Percentiles rank a stretch among this genome's conserved stretches.
Evolutionary conservation across 2,329 filamentous ascomycete species (phyloP).

Genomic region (Claviceps sp.): DNA sequence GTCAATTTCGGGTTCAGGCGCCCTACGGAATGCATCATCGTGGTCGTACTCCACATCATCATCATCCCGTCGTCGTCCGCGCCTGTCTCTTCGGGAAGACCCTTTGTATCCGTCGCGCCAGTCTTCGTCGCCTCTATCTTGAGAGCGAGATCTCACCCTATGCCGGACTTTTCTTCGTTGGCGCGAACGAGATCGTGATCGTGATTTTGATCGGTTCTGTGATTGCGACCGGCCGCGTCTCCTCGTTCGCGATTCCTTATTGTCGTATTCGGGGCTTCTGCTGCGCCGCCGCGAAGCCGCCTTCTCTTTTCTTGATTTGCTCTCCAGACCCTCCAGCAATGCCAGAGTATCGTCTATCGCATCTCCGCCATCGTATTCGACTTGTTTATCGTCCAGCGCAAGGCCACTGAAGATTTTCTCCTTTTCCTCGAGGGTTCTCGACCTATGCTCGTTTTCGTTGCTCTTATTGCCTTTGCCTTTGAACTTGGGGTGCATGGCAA

Average conservation of each 20-base stretch:
- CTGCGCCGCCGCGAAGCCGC: slow-evolving; percentile 39
- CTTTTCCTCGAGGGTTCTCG: slow-evolving; percentile 51
- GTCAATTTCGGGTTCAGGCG: slow-evolving; percentile 63
- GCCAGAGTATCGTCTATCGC: slow-evolving; percentile 89
- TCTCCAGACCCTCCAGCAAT: slow-evolving; percentile 73
- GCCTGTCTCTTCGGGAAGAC: slow-evolving; percentile 17
- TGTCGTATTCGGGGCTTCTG: slow-evolving; percentile 41
- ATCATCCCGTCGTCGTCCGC: slow-evolving; percentile 26
- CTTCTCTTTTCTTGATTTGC: slow-evolving; percentile 42
- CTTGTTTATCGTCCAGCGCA: slow-evolving; percentile 66
- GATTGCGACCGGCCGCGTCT: slow-evolving; percentile 24
- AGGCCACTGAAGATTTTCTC: slow-evolving; percentile 83
- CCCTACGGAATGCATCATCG: slow-evolving; percentile 47
- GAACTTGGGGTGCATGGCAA: slow-evolving; percentile 83
- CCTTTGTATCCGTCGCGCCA: slow-evolving; percentile 23
- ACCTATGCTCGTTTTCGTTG: slow-evolving; percentile 27
- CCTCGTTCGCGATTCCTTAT: slow-evolving; percentile 27
- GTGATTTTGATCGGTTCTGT: slow-evolving; percentile 24
- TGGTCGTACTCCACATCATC: slow-evolving; percentile 28
- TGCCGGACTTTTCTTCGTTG: slow-evolving; percentile 24
- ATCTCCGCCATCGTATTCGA: slow-evolving; percentile 31
- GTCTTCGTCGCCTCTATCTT: slow-evolving; percentile 32
- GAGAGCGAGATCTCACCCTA: slow-evolving; percentile 25
- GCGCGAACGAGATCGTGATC: slow-evolving; percentile 26
- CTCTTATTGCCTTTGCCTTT: slow-evolving; percentile 40